Conservation (phyloP, 768 basidiomycete species). For the Termitomyces sp. region DNA sequence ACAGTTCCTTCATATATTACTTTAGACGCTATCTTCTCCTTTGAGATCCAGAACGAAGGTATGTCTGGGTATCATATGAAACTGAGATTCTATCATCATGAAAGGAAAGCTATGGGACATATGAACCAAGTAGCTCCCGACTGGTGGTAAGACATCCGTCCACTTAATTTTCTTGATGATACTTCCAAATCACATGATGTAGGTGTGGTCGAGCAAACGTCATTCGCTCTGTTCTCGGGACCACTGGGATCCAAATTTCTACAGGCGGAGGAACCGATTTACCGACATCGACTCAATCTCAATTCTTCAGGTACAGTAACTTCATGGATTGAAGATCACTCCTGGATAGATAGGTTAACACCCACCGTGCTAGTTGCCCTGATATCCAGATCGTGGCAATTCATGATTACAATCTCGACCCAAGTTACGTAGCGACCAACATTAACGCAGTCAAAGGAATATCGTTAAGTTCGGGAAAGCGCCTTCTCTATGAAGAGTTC, state of each 20-base stretch:
- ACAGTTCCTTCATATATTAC: no score
- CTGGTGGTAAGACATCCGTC: slow-evolving; percentile 17
- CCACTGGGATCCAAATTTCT: slow-evolving; percentile 21
- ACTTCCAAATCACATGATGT: background rate
- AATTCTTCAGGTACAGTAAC: slow-evolving; percentile 19
- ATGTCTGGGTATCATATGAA: background rate
- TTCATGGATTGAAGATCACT: background rate
- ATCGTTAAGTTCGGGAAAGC: slow-evolving; percentile 28
- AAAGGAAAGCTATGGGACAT: slow-evolving; percentile 19
- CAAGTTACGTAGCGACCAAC: slow-evolving; percentile 37
- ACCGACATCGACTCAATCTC: slow-evolving; percentile 22
- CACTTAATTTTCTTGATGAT: background rate
- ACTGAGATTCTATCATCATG: background rate
- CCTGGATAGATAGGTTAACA: background rate
- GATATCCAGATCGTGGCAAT: slow-evolving; percentile 21
- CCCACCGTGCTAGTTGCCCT: slow-evolving; percentile 10
- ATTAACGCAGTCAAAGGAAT: slow-evolving; percentile 36
- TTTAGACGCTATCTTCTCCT: slow-evolving; percentile 22
- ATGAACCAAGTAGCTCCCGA: slow-evolving; percentile 24
- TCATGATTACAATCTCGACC: slow-evolving; percentile 39
- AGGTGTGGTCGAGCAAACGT: slow-evolving; percentile 21
- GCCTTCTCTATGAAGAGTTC: slow-evolving; percentile 35
- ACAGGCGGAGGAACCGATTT: slow-evolving; percentile 24
- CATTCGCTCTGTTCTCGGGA: slow-evolving; percentile 23
- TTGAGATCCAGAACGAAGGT: slow-evolving; percentile 24